A percentile compares a stretch with the other conserved stretches of the same genome.
phyloP scores from a whole-genome alignment of 2,329 filamentous ascomycete genomes.

The Metarhizium brunneum region DNA sequence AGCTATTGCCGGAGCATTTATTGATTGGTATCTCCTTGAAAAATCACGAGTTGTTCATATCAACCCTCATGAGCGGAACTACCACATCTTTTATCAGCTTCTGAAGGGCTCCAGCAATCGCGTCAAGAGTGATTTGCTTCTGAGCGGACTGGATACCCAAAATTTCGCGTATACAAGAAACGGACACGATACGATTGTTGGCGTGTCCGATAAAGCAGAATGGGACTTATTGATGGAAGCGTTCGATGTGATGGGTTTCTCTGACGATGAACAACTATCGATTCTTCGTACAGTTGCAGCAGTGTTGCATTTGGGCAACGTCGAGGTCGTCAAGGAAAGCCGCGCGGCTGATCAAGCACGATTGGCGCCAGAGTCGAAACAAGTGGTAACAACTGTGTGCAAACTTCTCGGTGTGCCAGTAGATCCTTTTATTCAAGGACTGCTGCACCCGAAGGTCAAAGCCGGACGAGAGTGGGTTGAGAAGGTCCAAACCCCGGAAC shows the following conservation, averaged over 20 bases:
- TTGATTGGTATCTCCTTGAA: conserved; percentile 96
- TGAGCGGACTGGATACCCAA: conserved; percentile 66
- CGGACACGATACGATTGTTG: conserved; percentile 84
- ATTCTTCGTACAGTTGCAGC: conserved; percentile 85
- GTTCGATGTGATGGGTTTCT: conserved; percentile 90
- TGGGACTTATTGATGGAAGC: conserved; percentile 88
- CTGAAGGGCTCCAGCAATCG: conserved; percentile 69
- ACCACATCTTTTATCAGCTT: conserved; percentile 96
- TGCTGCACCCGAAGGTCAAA: conserved; percentile 89
- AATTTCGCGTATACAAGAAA: conserved; percentile 88
- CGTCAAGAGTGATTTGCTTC: conserved; percentile 67
- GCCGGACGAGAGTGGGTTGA: conserved; percentile 97
- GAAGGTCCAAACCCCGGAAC: conserved; percentile 94
- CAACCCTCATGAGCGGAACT: conserved; percentile 83
- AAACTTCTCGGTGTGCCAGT: conserved; percentile 73
- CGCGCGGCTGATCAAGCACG: conserved; percentile 84
- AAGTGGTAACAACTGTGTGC: conserved; percentile 71
- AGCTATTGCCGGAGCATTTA: conserved; percentile 89
- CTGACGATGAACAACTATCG: conserved; percentile 69
- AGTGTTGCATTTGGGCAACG: conserved; percentile 88
- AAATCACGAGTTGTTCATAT: conserved; percentile 95
- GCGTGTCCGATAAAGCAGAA: conserved; percentile 82
- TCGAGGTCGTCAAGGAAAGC: conserved; percentile 83
- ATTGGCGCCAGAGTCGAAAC: conserved; percentile 63
- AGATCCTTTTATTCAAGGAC: conserved; percentile 77